Conservation (phyloP, 2,329 filamentous ascomycete genomes). For the Trichophaea hybrida region DNA sequence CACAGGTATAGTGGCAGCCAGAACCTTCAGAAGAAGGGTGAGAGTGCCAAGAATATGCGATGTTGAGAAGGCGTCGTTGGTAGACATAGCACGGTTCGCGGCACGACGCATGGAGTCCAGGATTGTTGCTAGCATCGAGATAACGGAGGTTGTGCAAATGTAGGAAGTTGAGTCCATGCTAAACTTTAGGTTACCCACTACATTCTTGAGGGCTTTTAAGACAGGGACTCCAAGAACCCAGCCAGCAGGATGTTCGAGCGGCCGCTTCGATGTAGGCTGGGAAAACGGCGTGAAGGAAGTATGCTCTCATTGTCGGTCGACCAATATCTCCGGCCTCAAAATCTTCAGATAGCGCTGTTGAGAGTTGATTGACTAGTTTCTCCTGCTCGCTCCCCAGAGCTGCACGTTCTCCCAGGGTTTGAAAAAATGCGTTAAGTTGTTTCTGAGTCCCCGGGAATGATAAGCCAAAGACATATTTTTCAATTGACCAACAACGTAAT, state of each 20-base stretch:
- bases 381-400: slow-evolving; percentile 43
- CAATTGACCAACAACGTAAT: slow-evolving; percentile 47
- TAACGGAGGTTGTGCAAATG: slow-evolving; percentile 10
- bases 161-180: slow-evolving; percentile 16
- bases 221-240: slow-evolving; percentile 42
- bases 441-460: slow-evolving; percentile 37
- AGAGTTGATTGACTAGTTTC: slow-evolving; percentile 35
- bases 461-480: slow-evolving; percentile 45
- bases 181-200: slow-evolving; percentile 3
- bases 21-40: not conserved
- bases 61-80: not conserved
- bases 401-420: slow-evolving; percentile 45
- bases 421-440: slow-evolving; percentile 44
- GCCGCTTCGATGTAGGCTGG: slow-evolving; percentile 42
- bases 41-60: not conserved
- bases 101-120: slow-evolving; percentile 6
- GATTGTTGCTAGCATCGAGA: slow-evolving; percentile 15
- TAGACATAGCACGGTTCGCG: not conserved
- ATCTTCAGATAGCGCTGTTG: slow-evolving; percentile 14
- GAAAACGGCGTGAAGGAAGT: slow-evolving; percentile 41
- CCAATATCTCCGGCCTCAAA: slow-evolving; percentile 33
- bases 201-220: slow-evolving; percentile 33
- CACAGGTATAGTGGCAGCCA: not conserved
- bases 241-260: slow-evolving; percentile 35
- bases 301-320: slow-evolving; percentile 37